Evolutionary conservation across 306 rosid species (phyloP), one percentile per base, ranked within the genome.

Genomic region (Senna tora): DNA sequence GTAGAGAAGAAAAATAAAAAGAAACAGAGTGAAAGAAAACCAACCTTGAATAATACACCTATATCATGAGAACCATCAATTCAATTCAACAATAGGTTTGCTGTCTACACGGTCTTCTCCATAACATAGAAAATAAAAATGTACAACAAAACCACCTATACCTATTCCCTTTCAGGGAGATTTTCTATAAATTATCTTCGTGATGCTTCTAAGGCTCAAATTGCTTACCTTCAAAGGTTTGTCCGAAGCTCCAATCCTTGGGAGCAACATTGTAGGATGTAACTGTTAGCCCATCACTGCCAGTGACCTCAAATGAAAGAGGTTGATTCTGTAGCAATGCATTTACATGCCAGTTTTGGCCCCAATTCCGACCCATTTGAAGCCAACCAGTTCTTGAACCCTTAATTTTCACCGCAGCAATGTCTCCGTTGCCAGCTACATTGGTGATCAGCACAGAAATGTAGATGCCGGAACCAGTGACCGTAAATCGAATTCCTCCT

Each of bases 301-400:
- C 43, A 1, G 91, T 89, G 71, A 90, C 83, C 90, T 93, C 97
- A 14, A 93, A 93, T 5, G 96, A 93, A 39, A 90, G 92, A 32
- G 98, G 96, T 76, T 93, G 98, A 64, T 87, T 89, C 66, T 80
- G 88, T 63, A 93, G 75, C 41, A 89, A 92, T 1, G 94, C 89
- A 39, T 86, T 93, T 32, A 89, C 72, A 75, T 93, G 98, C 97
- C 98, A 93, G 81, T 87, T 93, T 79, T 93, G 98, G 33, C 98
- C 98, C 98, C 97, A 93, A 36, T 93, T 93, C 63, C 98, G 82
- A 43, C 98, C 98, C 97, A 93, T 91, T 6, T 92, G 75, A 77
- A 93, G 97, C 98, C 98, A 93, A 42, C 98, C 97, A 1, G 97
- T 93, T 89, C 84, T 91, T 3, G 98, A 87, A 4, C 98, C 94